Evolutionary conservation across 176 grass and related monocot genomes (phyloP).

Genomic region (Microstegium vimineum): DNA sequence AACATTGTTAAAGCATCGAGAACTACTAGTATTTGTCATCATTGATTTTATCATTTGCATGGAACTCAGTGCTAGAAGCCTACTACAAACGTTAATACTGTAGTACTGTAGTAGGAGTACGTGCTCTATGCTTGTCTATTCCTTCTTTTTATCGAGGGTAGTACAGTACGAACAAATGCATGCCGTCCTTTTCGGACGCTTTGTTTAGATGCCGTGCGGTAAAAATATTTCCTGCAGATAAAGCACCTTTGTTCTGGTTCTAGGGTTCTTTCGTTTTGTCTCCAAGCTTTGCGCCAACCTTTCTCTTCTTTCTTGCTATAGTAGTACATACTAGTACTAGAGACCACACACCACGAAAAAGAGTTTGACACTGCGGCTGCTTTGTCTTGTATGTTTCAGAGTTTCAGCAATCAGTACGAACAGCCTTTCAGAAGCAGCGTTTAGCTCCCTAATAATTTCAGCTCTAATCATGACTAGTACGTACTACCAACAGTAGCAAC

Average conservation of each 20-base stretch:
- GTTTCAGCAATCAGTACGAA: not conserved
- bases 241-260: not conserved
- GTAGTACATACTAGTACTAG: not conserved
- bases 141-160: not conserved
- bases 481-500: not conserved
- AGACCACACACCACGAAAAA: not conserved
- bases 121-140: not conserved
- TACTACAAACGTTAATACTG: not conserved
- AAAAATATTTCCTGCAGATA: not conserved
- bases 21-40: not conserved
- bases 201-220: not conserved
- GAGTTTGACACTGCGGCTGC: constrained; percentile 7
- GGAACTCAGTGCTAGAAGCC: not conserved
- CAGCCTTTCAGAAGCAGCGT: not conserved
- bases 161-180: too few species aligned
- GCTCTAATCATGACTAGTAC: constrained; percentile 26
- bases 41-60: not conserved
- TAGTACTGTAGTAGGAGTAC: too few species aligned
- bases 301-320: not conserved
- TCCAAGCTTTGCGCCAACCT: not conserved
- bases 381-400: constrained; percentile 27
- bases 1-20: not conserved
- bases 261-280: constrained; percentile 10
- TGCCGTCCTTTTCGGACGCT: not conserved
- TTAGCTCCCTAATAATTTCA: constrained; percentile 18